Base-by-base conservation (phyloP, 176 grass and related monocot species). In the Avena sativa region DNA sequence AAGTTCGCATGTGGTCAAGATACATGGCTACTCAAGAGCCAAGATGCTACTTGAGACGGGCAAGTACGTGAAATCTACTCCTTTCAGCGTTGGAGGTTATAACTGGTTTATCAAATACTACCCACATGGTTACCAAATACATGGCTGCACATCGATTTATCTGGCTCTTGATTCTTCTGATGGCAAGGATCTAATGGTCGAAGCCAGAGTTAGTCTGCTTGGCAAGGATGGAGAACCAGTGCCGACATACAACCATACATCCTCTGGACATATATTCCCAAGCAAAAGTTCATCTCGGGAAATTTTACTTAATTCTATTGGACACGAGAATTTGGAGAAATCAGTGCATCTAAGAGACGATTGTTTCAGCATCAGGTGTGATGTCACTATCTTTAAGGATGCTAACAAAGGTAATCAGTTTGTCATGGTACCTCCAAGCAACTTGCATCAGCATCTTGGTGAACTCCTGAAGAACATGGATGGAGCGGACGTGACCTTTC, bases 371-470 rank as follows among this genome's bases (percentile, higher is more conserved):
- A 72, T 72, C 40, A 44, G 10, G 38, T 74, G 20, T 6, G 43
- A 74, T 23, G 9, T 74, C 43, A 14, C 71, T 48, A 20, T 23
- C 43, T 7, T 9, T 2, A 74, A 47, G 20, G 43, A 49, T 49
- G 40, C n/a, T 13, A 13, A 21, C 71, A 10, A 49, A 21, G 20
- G 40, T 13, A 74, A 74, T 44, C 10, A 23, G 20, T 74, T 74
- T 74, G 71, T 74, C 9, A n/a, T 49, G 71, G 71, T 74, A 48
- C 71, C 71, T 74, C 71, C 43, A 23, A 12, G 71, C 5, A 2
- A 49, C 43, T 48, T 74, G 71, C 20, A 74, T 21, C 43, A 17
- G 65, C 28, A 68, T 13, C 30, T 68, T 36, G 65, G 65, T 1
- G 8, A 68, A 30, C 28, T 68, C 7, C 14, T 68, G 6, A 68